Evolutionary conservation across 805 yeast species (phyloP).

Genomic region (Starmerella vaccinii): DNA sequence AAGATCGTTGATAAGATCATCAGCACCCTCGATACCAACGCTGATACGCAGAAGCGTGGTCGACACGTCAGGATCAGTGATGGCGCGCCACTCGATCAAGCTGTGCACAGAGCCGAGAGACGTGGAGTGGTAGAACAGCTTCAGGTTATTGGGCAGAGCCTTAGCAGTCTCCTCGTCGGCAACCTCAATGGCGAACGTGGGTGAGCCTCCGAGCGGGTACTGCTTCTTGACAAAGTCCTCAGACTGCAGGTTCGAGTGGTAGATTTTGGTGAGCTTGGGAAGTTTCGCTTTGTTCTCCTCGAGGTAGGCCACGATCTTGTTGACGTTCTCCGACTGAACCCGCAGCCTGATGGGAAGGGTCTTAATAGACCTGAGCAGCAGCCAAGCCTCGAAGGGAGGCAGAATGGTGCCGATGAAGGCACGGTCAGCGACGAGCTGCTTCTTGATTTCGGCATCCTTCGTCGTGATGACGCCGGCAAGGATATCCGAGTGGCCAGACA

Average conservation of each 20-base stretch:
- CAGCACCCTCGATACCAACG: constrained; percentile 65
- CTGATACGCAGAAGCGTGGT: constrained; percentile 60
- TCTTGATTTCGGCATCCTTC: constrained; percentile 53
- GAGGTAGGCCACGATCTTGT: constrained; percentile 50
- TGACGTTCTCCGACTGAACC: constrained; percentile 56
- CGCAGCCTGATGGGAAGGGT: constrained; percentile 64
- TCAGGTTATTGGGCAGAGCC: constrained; percentile 17
- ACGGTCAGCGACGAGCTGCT: constrained; percentile 50
- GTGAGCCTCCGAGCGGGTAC: constrained; percentile 48
- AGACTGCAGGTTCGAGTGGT: constrained; percentile 68
- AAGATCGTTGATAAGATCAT: constrained; percentile 69
- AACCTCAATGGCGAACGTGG: constrained; percentile 63
- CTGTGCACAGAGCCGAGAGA: constrained; percentile 90
- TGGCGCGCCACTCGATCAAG: constrained; percentile 79
- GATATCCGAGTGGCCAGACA: constrained; percentile 89
- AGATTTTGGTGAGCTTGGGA: constrained; percentile 42
- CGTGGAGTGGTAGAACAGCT: constrained; percentile 73
- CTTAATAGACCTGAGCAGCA: constrained; percentile 68
- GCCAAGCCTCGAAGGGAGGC: constrained; percentile 64
- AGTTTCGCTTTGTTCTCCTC: constrained; percentile 40
- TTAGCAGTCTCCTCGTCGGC: constrained; percentile 46
- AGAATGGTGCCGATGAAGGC: constrained; percentile 66
- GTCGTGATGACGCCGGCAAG: constrained; percentile 71
- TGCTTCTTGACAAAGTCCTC: constrained; percentile 61
- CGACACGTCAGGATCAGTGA: constrained; percentile 51